Percentiles rank a stretch among this genome's conserved stretches.
Evolutionary conservation across 495 filamentous ascomycete genomes (phyloP).

Genomic region (Wilcoxina mikolae): DNA sequence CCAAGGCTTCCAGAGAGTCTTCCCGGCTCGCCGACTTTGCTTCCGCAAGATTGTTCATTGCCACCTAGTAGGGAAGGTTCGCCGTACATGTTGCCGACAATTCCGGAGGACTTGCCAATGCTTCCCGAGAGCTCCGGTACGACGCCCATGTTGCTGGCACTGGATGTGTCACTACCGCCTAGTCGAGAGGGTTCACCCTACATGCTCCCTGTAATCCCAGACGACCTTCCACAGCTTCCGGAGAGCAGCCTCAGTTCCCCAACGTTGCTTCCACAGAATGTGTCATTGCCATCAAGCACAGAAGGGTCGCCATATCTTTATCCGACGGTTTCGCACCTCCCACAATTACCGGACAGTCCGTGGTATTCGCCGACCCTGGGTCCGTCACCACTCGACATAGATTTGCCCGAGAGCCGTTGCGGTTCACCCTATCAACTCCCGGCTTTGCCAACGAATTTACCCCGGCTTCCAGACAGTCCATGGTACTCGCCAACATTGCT

Average conservation of each 20-base stretch:
- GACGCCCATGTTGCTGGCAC: neutral
- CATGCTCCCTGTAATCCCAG: neutral
- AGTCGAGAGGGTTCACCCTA: neutral
- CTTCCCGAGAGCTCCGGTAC: neutral
- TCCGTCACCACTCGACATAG: neutral
- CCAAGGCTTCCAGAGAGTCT: constrained; percentile 10
- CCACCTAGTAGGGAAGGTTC: neutral
- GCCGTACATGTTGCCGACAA: constrained; percentile 1
- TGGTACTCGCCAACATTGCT: constrained; percentile 5
- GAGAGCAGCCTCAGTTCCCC: neutral
- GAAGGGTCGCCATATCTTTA: constrained; percentile 6
- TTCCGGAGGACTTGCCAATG: constrained; percentile 3
- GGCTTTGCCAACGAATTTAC: neutral
- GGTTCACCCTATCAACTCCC: constrained; percentile 10
- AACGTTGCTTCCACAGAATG: neutral
- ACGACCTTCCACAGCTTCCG: constrained; percentile 1
- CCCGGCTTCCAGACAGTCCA: neutral
- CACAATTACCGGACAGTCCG: neutral
- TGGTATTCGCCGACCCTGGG: constrained; percentile 5
- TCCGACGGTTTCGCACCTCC: neutral
- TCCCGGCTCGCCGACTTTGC: neutral
- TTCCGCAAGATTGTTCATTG: neutral
- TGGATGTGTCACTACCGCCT: neutral
- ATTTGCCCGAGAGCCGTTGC: constrained; percentile 5
- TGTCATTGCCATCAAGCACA: constrained; percentile 5